A percentile compares a stretch with the other conserved stretches of the same genome.
Conservation (phyloP, 805 yeast species). For the Candida schatavii region DNA sequence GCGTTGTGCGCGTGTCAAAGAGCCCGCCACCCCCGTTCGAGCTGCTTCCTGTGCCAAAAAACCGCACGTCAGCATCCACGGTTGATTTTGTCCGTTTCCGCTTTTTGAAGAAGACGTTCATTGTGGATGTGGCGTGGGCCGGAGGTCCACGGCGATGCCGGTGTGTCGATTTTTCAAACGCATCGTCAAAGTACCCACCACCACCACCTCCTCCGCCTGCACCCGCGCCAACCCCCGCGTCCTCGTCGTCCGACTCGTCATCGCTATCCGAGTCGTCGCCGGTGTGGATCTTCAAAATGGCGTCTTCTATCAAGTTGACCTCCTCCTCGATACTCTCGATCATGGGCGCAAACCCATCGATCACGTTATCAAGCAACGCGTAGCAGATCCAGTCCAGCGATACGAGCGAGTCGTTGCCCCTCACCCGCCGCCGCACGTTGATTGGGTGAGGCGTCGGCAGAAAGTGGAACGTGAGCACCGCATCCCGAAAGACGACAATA, state of each 20-base stretch:
- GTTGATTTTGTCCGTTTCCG: constrained; percentile 37
- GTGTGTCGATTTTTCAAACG: constrained; percentile 1
- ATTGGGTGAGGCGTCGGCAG: constrained; percentile 95
- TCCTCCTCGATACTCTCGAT: constrained; percentile 92
- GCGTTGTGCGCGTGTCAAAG: not conserved
- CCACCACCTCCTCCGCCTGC: too few species aligned
- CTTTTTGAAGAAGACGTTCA: constrained; percentile 27
- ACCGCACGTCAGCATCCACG: constrained; percentile 23
- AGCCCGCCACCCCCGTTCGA: not conserved
- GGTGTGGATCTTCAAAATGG: constrained; percentile 83
- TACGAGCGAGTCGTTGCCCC: constrained; percentile 85
- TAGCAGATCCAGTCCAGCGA: constrained; percentile 97
- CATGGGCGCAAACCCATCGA: constrained; percentile 97
- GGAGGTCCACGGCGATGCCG: constrained; percentile 3
- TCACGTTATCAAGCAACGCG: constrained; percentile 93
- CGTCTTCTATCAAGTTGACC: constrained; percentile 91
- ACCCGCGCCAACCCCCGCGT: too few species aligned
- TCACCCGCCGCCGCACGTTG: constrained; percentile 89
- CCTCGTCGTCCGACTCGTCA: constrained; percentile 13
- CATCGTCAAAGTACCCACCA: constrained; percentile 4
- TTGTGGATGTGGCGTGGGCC: not conserved
- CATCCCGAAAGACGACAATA: constrained; percentile 85
- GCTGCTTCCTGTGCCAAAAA: not conserved
- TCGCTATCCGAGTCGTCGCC: constrained; percentile 47
- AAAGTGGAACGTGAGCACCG: constrained; percentile 90